phyloP scores from a whole-genome alignment of 352 stramenopile species.

The Pythium brassicae region DNA sequence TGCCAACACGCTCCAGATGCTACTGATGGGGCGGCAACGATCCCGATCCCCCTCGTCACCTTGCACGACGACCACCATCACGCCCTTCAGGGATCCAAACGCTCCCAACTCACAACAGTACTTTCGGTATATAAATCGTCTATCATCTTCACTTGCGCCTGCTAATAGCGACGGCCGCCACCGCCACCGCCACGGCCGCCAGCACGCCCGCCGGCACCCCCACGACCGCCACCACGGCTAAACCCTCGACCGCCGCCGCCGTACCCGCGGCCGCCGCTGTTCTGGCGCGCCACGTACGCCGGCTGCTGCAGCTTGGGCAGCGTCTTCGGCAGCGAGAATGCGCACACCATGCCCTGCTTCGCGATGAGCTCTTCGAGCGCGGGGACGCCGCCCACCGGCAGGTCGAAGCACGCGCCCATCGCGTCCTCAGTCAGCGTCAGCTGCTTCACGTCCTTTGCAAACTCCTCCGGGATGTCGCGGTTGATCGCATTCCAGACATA shows the following conservation, averaged over 20 bases:
- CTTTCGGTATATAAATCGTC: neutral
- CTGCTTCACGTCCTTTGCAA: slow-evolving; percentile 83
- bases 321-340: slow-evolving; percentile 76
- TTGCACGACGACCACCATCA: no score
- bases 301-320: slow-evolving; percentile 76
- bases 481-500: slow-evolving; percentile 93
- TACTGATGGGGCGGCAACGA: no score
- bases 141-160: neutral
- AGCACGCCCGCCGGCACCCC: slow-evolving; percentile 30
- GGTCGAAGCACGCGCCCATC: slow-evolving; percentile 89
- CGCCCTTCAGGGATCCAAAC: no score
- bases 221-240: slow-evolving; percentile 24
- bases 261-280: slow-evolving; percentile 34
- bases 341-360: slow-evolving; percentile 39
- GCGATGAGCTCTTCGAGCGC: slow-evolving; percentile 77
- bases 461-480: slow-evolving; percentile 74
- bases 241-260: slow-evolving; percentile 28
- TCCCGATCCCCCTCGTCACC: no score
- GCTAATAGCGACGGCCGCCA: slow-evolving; percentile 3
- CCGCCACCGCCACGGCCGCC: neutral
- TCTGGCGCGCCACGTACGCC: slow-evolving; percentile 42
- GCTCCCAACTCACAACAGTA: no score
- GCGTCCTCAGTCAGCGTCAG: slow-evolving; percentile 86
- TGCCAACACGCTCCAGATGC: no score
- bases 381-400: slow-evolving; percentile 63